These are phyloP conservation scores for Lolium perenne DNA, from an alignment of 176 grass and related monocot species.

Conservation along the genomic window DNA sequence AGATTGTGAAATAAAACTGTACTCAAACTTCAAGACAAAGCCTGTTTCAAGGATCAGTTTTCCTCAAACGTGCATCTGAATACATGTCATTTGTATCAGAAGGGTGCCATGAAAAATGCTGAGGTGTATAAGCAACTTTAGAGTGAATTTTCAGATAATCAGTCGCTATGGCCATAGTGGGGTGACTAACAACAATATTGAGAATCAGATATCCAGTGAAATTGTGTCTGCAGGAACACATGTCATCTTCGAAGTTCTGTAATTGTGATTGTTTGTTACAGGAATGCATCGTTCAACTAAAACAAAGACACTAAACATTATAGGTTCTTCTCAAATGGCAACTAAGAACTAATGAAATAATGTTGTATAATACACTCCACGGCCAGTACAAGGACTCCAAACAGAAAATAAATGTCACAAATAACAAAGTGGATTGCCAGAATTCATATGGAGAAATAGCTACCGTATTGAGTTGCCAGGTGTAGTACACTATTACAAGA, in stretches of 20 bases:
- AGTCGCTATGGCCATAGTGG: not conserved
- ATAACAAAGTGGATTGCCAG: slow-evolving; percentile 6
- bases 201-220: not conserved
- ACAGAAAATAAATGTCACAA: not conserved
- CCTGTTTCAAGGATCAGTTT: slow-evolving; percentile 17
- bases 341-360: not conserved
- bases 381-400: not conserved
- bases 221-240: not conserved
- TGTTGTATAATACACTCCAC: not conserved
- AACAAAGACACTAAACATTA: not conserved
- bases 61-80: too few relatives aligned
- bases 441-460: slow-evolving; percentile 13
- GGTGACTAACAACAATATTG: not conserved
- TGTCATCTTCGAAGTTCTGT: not conserved
- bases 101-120: not conserved
- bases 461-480: not conserved
- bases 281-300: not conserved
- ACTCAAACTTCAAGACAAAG: not conserved
- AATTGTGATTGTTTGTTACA: not conserved
- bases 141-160: not conserved
- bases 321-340: slow-evolving; percentile 5
- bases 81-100: too few relatives aligned
- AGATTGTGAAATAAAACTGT: not conserved
- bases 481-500: not conserved
- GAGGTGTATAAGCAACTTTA: not conserved